Percentiles rank a stretch among this genome's conserved stretches.
phyloP scores from a whole-genome alignment of 202 grass and related monocot genomes.

The Elaeis oleifera region DNA sequence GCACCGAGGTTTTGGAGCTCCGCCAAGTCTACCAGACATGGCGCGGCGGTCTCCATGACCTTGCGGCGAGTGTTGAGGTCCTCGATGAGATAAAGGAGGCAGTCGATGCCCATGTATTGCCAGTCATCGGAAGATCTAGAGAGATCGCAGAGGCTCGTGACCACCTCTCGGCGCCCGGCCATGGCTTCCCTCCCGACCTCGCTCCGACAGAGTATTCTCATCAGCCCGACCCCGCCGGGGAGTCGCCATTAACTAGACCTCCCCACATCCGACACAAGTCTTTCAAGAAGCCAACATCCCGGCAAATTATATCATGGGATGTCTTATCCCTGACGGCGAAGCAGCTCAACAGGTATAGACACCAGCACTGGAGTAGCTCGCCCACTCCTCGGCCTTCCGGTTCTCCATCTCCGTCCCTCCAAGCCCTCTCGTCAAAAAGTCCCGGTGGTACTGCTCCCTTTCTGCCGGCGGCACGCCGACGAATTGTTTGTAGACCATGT shows the following conservation, averaged over 20 bases:
- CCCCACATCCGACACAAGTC: slow-evolving; percentile 87
- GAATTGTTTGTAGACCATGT: slow-evolving; percentile 44
- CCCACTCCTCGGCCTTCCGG: slow-evolving; percentile 86
- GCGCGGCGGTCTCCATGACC: slow-evolving; percentile 34
- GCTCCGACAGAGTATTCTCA: slow-evolving; percentile 70
- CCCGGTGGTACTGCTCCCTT: slow-evolving; percentile 68
- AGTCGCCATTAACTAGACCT: slow-evolving; percentile 73
- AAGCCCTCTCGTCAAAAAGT: slow-evolving; percentile 47
- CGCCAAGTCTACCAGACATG: slow-evolving; percentile 48
- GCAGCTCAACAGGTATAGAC: slow-evolving; percentile 78
- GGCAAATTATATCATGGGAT: slow-evolving; percentile 52
- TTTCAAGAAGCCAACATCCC: slow-evolving; percentile 44
- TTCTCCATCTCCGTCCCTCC: slow-evolving; percentile 38
- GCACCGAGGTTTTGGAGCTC: slow-evolving; percentile 56
- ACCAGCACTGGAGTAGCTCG: slow-evolving; percentile 98
- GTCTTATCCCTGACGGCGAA: slow-evolving; percentile 56
- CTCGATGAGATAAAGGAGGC: slow-evolving; percentile 64
- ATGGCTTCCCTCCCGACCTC: slow-evolving; percentile 45
- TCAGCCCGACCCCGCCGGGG: slow-evolving; percentile 64
- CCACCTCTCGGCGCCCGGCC: slow-evolving; percentile 34
- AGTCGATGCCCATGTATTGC: slow-evolving; percentile 99
- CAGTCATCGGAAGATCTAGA: slow-evolving; percentile 76
- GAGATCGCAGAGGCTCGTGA: slow-evolving; percentile 59
- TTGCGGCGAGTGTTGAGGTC: slow-evolving; percentile 35
- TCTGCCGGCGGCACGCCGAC: slow-evolving; percentile 24